A percentile compares a stretch with the other conserved stretches of the same genome.
Evolutionary conservation across 805 yeast species (phyloP).

Genomic region (Lachancea quebecensis): DNA sequence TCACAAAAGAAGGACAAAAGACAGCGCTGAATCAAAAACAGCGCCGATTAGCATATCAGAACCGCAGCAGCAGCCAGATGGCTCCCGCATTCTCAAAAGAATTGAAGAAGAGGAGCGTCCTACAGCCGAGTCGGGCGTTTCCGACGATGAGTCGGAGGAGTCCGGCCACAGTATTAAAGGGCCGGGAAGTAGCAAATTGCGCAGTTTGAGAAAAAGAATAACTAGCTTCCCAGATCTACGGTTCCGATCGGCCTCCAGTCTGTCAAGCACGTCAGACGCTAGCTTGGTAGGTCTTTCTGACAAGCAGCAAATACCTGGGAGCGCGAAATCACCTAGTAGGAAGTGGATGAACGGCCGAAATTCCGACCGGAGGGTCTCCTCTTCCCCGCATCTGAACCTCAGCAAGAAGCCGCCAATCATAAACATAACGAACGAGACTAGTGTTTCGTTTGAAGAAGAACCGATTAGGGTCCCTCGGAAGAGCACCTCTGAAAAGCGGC

Average conservation of each 20-base stretch:
- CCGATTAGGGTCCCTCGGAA: background rate
- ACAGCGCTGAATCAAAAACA: background rate
- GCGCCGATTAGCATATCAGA: background rate
- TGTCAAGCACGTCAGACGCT: constrained; percentile 1
- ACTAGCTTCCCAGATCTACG: constrained; percentile 18
- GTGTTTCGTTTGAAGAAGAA: background rate
- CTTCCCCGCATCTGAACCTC: constrained; percentile 1
- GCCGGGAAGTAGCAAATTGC: constrained; percentile 13
- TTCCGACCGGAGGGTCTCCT: background rate
- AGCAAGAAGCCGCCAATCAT: constrained; percentile 3
- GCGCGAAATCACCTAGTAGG: background rate
- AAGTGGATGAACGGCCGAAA: background rate
- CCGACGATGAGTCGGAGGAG: constrained; percentile 3
- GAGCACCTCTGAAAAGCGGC: constrained; percentile 2
- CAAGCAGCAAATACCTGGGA: background rate
- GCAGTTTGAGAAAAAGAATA: constrained; percentile 18
- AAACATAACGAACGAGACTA: background rate
- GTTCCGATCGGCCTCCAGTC: constrained; percentile 7
- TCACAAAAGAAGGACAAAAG: background rate
- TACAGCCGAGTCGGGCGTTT: background rate
- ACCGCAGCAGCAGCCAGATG: background rate
- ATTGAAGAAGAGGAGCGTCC: constrained; percentile 15
- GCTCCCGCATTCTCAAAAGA: constrained; percentile 10
- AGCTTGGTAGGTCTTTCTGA: background rate
- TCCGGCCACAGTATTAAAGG: background rate